Evolutionary conservation across 306 rosid genomes (phyloP).

Genomic region (Quercus alba): DNA sequence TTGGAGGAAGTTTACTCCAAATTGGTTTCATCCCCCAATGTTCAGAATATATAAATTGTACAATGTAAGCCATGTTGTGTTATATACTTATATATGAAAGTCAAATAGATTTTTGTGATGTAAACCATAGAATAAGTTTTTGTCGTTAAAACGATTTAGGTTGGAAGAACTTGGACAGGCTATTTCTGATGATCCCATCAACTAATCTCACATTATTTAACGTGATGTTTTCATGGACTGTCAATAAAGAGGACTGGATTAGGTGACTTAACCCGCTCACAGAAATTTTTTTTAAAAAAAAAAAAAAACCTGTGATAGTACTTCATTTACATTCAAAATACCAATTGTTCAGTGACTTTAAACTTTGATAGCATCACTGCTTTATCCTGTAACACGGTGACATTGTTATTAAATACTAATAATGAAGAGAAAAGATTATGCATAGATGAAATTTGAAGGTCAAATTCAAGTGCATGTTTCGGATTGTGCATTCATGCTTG

Average conservation of each 20-base stretch:
- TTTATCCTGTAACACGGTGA: not conserved
- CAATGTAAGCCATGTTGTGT: not conserved
- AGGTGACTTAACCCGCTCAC: constrained; percentile 31
- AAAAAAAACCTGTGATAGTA: not conserved
- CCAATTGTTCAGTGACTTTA: not conserved
- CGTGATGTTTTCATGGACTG: constrained; percentile 7
- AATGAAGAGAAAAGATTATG: too few species aligned
- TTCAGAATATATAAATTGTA: not conserved
- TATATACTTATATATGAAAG: not conserved
- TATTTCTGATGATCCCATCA: not conserved
- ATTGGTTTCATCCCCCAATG: too few species aligned
- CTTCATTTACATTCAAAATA: not conserved
- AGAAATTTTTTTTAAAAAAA: not conserved
- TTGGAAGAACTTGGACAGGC: not conserved
- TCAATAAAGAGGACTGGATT: constrained; percentile 32
- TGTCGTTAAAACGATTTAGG: not conserved
- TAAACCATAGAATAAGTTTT: not conserved
- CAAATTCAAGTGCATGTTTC: too few species aligned
- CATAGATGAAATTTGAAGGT: too few species aligned
- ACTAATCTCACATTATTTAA: not conserved
- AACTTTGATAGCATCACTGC: not conserved
- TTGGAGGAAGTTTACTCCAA: too few species aligned
- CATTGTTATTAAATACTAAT: too few species aligned
- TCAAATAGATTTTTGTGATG: not conserved
- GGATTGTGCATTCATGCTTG: too few species aligned